Base-by-base conservation (phyloP, 805 yeast species). In the Starmerella etchellsii region DNA sequence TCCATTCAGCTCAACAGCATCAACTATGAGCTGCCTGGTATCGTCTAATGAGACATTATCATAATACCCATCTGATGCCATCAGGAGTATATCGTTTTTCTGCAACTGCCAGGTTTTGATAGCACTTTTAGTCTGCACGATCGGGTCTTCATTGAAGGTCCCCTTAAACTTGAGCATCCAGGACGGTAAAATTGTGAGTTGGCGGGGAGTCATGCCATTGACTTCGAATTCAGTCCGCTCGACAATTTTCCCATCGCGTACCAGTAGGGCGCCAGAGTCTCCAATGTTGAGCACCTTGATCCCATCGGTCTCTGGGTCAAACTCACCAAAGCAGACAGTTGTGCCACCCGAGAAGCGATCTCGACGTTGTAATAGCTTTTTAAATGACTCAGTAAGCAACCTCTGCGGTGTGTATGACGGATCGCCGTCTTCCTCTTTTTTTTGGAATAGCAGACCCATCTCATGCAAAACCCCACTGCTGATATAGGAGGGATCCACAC, bases 61-160 rank as follows among this genome's bases (percentile, higher is more conserved):
- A 23, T 82, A 76, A 36, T 88, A 79, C 24, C 98, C 98, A 62
- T 88, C 98, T 0, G 96, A 84, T 31, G 94, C 93, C 55, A 88
- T 77, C 38, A 91, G 57, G 3, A 88, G 71, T 16, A 91, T 63
- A 58, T 88, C 98, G 37, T 77, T 74, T 39, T 71, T 71, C 53
- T 75, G 56, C 31, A 88, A 64, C 48, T 80, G 70, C 66, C 81
- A 79, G 2, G 61, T 59, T 52, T 78, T 77, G 7, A 32, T 4
- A 5, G n/a, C 22, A n/a, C 21, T 16, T 11, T 18, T 16, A 7
- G 49, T 45, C 25, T 45, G 49, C 14, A 13, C 29, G 40, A 65
- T 69, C 49, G 80, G 93, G 0, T 91, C 81, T 45, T 70, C 74
- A 0, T 60, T 54, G 1, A 95, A 94, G 11, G 34, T 23, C n/a